Evolutionary conservation across 2,329 filamentous ascomycete species (phyloP), one percentile per base, ranked within the genome.

Genomic region (Chaetomium olivaceum): DNA sequence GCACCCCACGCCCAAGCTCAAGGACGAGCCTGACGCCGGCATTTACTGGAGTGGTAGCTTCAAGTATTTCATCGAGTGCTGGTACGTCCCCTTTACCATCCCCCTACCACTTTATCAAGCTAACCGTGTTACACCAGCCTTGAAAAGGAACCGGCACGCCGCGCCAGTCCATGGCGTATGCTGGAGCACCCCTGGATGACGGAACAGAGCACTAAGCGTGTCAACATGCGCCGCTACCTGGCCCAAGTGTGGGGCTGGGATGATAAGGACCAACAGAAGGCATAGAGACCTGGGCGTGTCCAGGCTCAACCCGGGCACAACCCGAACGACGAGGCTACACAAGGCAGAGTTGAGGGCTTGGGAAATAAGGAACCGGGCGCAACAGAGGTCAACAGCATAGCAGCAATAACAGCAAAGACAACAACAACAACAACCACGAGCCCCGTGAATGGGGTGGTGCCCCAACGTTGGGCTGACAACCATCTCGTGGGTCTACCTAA

Each of bases 11-110:
- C 95, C 95, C 2, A 96, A 93, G 77, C 82, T 99, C 69, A 98
- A 97, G 79, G 95, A 99, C 72, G 95, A 99, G 78, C 91, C 92
- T 0, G 88, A 92, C 36, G 91, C 91, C 71, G 89, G 89, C 66
- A 96, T 99, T 71, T 90, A 89, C 75, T 99, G 95, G 95, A 96
- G 91, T 72, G 91, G 96, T 72, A 96, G 91, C 75, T 98, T 99
- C 80, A 99, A 99, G 78, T 97, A 97, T 77, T 99, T 99, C 74
- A 97, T 99, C 73, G 93, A 97, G 80, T 97, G 93, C 87, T 98
- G 95, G 94, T 98, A 86, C 76, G 92, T 89, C 63, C 21, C 54
- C 55, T 27, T 29, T 9, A 43, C 16, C 14, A 48, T 29, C 52
- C 27, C 23, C 25, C 23, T 14, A 58, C 14, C 9, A 48, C 36